A percentile compares a stretch with the other conserved stretches of the same genome.
phyloP scores from a whole-genome alignment of 306 rosid species.

The Gynostemma pentaphyllum region DNA sequence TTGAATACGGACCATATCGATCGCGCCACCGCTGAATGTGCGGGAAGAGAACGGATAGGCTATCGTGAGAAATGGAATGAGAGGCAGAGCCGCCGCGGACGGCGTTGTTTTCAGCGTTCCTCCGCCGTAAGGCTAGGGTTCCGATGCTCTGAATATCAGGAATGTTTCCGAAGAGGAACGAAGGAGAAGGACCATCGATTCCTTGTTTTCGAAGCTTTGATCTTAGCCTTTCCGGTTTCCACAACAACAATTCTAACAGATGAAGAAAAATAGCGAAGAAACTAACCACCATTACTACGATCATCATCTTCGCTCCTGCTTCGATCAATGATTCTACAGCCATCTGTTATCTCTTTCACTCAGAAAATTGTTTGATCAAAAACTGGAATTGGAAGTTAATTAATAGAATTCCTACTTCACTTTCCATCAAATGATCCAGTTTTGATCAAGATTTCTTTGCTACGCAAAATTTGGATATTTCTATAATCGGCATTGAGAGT shows the following conservation, averaged over 20 bases:
- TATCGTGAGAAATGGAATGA: constrained; percentile 26
- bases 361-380: too few relatives aligned
- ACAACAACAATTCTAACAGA: constrained; percentile 15
- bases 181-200: constrained; percentile 45
- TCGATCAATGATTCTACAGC: neutral
- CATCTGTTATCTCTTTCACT: neutral
- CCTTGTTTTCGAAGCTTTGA: constrained; percentile 53
- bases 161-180: constrained; percentile 42
- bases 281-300: constrained; percentile 7
- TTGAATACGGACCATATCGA: constrained; percentile 30
- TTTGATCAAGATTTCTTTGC: too few relatives aligned
- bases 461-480: too few relatives aligned
- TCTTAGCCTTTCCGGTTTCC: constrained; percentile 35
- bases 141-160: constrained; percentile 34
- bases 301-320: neutral
- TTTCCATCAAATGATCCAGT: too few relatives aligned
- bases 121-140: neutral
- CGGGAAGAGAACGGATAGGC: constrained; percentile 40
- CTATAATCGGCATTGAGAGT: too few relatives aligned
- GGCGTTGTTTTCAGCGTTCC: neutral
- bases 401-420: too few relatives aligned
- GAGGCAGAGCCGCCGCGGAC: too few relatives aligned
- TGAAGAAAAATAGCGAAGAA: constrained; percentile 9
- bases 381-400: too few relatives aligned
- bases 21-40: constrained; percentile 36